A percentile compares a stretch with the other conserved stretches of the same genome.
Conservation (phyloP, 805 yeast genomes). For the Sporopachydermia lactativora region DNA sequence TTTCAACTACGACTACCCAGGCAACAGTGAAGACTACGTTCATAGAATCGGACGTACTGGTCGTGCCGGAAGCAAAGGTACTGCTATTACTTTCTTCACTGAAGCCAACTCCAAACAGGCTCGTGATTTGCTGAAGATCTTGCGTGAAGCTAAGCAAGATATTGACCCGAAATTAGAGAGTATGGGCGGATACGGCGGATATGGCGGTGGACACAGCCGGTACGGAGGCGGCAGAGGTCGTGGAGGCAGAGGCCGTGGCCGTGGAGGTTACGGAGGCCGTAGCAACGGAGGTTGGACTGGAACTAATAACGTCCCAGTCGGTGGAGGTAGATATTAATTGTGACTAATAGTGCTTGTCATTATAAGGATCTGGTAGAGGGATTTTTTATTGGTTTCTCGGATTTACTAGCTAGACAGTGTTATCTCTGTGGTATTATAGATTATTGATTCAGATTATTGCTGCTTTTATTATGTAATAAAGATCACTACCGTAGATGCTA, state of each 20-base stretch:
- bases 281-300: constrained; percentile 28
- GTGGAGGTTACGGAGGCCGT: constrained; percentile 36
- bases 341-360: too few species aligned
- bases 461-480: too few species aligned
- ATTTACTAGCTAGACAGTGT: too few species aligned
- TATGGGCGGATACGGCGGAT: constrained; percentile 58
- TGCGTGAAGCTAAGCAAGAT: constrained; percentile 90
- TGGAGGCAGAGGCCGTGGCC: constrained; percentile 42
- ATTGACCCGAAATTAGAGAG: constrained; percentile 69
- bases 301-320: constrained; percentile 15
- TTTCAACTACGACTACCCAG: constrained; percentile 94
- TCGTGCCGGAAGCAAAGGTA: constrained; percentile 95
- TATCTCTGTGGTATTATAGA: too few species aligned
- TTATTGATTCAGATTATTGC: too few species aligned
- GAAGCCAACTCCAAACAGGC: constrained; percentile 80
- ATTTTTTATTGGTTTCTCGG: too few species aligned
- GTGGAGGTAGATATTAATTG: constrained; percentile 12
- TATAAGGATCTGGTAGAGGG: too few species aligned
- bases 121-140: constrained; percentile 74
- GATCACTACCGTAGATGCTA: too few species aligned
- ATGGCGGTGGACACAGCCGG: constrained; percentile 25
- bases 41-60: constrained; percentile 99
- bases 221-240: constrained; percentile 26
- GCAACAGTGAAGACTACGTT: constrained; percentile 95
- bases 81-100: constrained; percentile 90